Conservation (phyloP, 163 green algal genomes). For the Scenedesmus sp. region DNA sequence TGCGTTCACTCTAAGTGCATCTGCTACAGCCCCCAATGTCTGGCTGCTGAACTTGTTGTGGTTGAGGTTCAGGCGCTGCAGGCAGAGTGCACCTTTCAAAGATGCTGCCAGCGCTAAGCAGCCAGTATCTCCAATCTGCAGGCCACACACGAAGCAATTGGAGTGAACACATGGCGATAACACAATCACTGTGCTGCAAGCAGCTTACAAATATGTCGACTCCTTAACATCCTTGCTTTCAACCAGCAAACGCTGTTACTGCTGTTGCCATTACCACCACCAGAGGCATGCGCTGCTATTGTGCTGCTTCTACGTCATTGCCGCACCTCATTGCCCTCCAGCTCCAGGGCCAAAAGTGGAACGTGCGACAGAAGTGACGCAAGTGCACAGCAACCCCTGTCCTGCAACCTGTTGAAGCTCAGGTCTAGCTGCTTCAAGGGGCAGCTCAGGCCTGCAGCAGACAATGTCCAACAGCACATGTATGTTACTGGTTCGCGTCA, state of each 20-base stretch:
- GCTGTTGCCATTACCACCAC: neutral
- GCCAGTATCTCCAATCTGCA: slow-evolving; percentile 47
- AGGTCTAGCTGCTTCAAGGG: slow-evolving; percentile 68
- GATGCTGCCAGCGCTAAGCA: slow-evolving; percentile 1
- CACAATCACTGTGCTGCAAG: neutral
- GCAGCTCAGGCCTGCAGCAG: slow-evolving; percentile 60
- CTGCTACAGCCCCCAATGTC: slow-evolving; percentile 58
- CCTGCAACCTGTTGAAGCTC: slow-evolving; percentile 64
- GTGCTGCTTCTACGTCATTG: neutral
- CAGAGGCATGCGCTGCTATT: neutral
- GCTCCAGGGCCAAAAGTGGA: slow-evolving; percentile 61
- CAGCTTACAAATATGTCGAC: neutral
- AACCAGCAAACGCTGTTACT: neutral
- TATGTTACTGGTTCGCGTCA: neutral
- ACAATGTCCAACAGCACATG: neutral
- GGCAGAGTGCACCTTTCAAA: neutral
- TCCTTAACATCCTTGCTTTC: neutral
- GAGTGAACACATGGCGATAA: too few species aligned
- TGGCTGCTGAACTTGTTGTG: slow-evolving; percentile 58
- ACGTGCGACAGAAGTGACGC: slow-evolving; percentile 58
- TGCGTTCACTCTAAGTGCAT: slow-evolving; percentile 60
- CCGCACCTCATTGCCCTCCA: slow-evolving; percentile 68
- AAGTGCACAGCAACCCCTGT: slow-evolving; percentile 61
- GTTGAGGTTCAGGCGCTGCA: slow-evolving; percentile 65
- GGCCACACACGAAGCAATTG: neutral